Conservation (phyloP, 164 flowering plant genomes). For the Chimonanthus praecox region DNA sequence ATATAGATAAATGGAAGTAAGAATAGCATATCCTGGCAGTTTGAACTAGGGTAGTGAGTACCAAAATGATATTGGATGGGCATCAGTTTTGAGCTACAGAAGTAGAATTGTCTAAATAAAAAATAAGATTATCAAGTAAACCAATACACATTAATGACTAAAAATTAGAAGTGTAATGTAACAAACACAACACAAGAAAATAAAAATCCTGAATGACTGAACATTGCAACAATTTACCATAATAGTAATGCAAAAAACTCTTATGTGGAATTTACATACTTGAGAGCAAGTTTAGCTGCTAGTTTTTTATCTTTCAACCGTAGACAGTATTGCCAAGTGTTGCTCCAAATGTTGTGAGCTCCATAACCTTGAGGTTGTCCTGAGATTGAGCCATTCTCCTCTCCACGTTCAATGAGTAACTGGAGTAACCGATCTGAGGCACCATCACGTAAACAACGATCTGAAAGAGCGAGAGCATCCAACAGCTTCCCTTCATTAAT, state of each 20-base stretch:
- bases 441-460: conserved; percentile 90
- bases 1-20: too few species aligned
- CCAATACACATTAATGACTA: neutral
- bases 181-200: neutral
- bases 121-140: neutral
- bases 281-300: conserved; percentile 84
- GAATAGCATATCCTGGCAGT: too few species aligned
- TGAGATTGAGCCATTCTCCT: conserved; percentile 41
- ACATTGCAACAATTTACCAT: neutral
- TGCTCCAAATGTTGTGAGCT: conserved; percentile 50
- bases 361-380: conserved; percentile 45
- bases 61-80: neutral
- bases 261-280: conserved; percentile 35
- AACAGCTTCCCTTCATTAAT: conserved; percentile 80
- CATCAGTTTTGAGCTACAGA: neutral
- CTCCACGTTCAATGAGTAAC: conserved; percentile 70
- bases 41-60: neutral
- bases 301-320: conserved; percentile 85
- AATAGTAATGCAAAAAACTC: too few species aligned
- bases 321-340: conserved; percentile 92
- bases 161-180: neutral
- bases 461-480: conserved; percentile 99
- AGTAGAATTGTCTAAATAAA: too few species aligned
- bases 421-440: conserved; percentile 93
- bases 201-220: neutral